Evolutionary conservation across 805 yeast genomes (phyloP).

Genomic region (Kuraishia capsulata): DNA sequence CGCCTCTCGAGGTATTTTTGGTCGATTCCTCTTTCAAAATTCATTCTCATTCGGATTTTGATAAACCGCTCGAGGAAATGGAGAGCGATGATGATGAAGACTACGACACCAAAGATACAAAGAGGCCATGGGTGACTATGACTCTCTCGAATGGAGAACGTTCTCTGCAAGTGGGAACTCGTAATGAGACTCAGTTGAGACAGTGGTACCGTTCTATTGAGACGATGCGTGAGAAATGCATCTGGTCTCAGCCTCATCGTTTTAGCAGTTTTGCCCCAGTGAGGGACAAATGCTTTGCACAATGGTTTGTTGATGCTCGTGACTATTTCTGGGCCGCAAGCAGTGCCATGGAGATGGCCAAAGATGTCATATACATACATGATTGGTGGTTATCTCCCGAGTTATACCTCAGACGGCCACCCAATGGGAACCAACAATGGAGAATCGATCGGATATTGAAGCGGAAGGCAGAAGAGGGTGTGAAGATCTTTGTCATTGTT

Average conservation of each 20-base stretch:
- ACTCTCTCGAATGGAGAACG: slow-evolving; percentile 70
- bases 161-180: slow-evolving; percentile 62
- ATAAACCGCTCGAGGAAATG: slow-evolving; percentile 9
- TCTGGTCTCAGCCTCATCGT: slow-evolving; percentile 69
- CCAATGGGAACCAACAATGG: slow-evolving; percentile 91
- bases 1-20: slow-evolving; percentile 83
- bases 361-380: slow-evolving; percentile 86
- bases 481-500: slow-evolving; percentile 82
- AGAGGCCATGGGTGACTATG: slow-evolving; percentile 41
- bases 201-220: slow-evolving; percentile 72
- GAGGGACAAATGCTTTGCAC: slow-evolving; percentile 76
- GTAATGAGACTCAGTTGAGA: slow-evolving; percentile 52
- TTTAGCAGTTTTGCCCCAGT: slow-evolving; percentile 93
- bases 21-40: slow-evolving; percentile 73
- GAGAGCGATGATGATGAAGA: slow-evolving; percentile 17
- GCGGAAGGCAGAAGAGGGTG: slow-evolving; percentile 90
- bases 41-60: slow-evolving; percentile 12
- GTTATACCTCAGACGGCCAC: slow-evolving; percentile 85
- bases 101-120: slow-evolving; percentile 20
- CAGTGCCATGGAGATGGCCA: slow-evolving; percentile 86
- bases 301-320: slow-evolving; percentile 89
- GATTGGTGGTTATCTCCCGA: slow-evolving; percentile 99
- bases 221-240: slow-evolving; percentile 55
- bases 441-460: slow-evolving; percentile 82
- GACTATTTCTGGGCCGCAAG: slow-evolving; percentile 97